Evolutionary conservation across 495 filamentous ascomycete species (phyloP).

Genomic region (Oidiodendron maius): DNA sequence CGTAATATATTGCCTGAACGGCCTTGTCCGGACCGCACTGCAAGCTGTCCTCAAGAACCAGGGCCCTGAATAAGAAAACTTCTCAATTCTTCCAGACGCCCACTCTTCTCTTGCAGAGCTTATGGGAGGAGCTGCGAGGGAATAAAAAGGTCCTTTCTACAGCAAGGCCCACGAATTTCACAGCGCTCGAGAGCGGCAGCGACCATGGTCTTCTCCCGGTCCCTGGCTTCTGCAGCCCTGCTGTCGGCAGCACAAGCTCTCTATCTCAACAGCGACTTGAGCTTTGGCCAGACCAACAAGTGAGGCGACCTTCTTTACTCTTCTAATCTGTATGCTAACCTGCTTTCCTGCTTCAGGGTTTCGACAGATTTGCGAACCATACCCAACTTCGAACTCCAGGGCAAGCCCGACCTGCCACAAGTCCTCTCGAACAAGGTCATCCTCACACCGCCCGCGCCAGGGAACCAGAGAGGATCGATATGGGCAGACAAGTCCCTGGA

Average conservation of each 20-base stretch:
- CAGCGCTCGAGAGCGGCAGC: too few relatives aligned
- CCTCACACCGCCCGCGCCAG: constrained; percentile 82
- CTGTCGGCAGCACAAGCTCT: constrained; percentile 53
- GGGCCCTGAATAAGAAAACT: constrained; percentile 7
- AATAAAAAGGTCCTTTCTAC: too few relatives aligned
- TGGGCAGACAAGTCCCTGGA: constrained; percentile 67
- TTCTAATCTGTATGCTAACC: constrained; percentile 4
- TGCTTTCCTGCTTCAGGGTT: constrained; percentile 13
- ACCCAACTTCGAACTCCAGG: constrained; percentile 44
- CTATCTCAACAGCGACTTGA: constrained; percentile 55
- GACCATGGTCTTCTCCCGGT: constrained; percentile 4
- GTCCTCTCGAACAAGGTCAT: constrained; percentile 87
- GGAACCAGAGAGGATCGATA: constrained; percentile 74
- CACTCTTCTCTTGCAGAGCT: not conserved
- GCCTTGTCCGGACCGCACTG: constrained; percentile 15
- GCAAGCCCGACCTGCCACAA: constrained; percentile 64
- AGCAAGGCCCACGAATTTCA: too few relatives aligned
- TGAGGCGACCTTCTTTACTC: constrained; percentile 27
- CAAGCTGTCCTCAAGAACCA: constrained; percentile 25
- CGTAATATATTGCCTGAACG: constrained; percentile 14
- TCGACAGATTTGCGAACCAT: constrained; percentile 17
- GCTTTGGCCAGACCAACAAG: constrained; percentile 71
- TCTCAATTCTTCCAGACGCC: not conserved
- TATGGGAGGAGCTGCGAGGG: too few relatives aligned
- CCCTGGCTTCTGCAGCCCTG: constrained; percentile 38